Evolutionary conservation across 768 basidiomycete genomes (phyloP).

Genomic region (Suillus subaureus): DNA sequence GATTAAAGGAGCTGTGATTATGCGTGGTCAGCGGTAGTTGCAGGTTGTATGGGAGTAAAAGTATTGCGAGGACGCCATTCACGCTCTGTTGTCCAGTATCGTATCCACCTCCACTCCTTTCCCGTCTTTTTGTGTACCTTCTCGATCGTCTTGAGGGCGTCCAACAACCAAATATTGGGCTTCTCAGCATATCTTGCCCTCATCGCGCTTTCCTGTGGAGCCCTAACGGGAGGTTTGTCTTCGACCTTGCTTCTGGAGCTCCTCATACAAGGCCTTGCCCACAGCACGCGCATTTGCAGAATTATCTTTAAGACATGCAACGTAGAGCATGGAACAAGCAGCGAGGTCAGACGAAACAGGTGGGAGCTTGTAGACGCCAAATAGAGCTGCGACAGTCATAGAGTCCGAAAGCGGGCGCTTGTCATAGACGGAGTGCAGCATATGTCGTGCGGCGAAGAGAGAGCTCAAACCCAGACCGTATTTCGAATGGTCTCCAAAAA

Average conservation of each 20-base stretch:
- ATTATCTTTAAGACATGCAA: slow-evolving; percentile 53
- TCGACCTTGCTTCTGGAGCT: slow-evolving; percentile 39
- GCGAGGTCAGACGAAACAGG: slow-evolving; percentile 56
- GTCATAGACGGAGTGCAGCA: slow-evolving; percentile 57
- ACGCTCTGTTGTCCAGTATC: slow-evolving; percentile 20
- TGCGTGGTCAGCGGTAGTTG: slow-evolving; percentile 5
- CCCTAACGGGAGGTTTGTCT: slow-evolving; percentile 18
- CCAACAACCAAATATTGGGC: slow-evolving; percentile 40
- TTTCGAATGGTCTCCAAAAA: slow-evolving; percentile 64
- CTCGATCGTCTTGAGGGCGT: slow-evolving; percentile 40
- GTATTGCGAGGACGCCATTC: slow-evolving; percentile 7
- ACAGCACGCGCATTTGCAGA: slow-evolving; percentile 42
- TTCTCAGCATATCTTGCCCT: slow-evolving; percentile 32
- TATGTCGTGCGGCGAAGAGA: slow-evolving; percentile 51
- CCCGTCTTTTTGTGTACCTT: slow-evolving; percentile 31
- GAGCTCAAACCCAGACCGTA: slow-evolving; percentile 56
- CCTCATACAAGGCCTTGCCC: slow-evolving; percentile 44
- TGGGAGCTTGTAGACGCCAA: slow-evolving; percentile 54
- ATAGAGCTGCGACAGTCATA: slow-evolving; percentile 55
- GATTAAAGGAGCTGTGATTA: background rate
- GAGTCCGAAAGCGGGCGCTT: slow-evolving; percentile 48
- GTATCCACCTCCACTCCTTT: slow-evolving; percentile 28
- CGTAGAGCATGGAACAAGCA: slow-evolving; percentile 56
- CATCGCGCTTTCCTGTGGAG: slow-evolving; percentile 21
- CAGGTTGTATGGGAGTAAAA: background rate